A percentile compares a stretch with the other conserved stretches of the same genome.
Conservation (phyloP, 257 asterid species). For the Solanum neorickii region DNA sequence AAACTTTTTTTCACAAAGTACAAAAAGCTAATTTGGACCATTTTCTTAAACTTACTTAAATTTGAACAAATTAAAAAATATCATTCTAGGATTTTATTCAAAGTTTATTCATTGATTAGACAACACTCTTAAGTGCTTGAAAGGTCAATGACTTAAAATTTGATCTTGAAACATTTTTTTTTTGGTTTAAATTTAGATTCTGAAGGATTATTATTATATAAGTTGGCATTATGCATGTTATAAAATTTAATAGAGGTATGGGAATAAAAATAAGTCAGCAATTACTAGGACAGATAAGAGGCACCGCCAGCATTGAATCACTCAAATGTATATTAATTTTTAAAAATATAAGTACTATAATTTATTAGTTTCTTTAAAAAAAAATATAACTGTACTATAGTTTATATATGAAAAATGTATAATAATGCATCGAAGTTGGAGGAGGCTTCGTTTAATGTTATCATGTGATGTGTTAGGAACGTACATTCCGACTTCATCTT, state of each 20-base stretch:
- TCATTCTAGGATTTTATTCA: background rate
- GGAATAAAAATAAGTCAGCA: background rate
- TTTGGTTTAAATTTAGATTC: background rate
- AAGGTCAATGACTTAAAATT: background rate
- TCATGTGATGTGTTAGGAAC: background rate
- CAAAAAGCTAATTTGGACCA: background rate
- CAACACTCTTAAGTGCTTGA: background rate
- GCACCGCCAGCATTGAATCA: background rate
- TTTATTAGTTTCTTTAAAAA: background rate
- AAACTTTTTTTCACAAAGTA: background rate
- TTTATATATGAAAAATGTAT: background rate
- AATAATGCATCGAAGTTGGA: background rate
- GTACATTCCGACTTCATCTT: background rate
- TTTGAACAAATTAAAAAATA: background rate
- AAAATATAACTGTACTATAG: background rate
- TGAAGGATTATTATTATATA: background rate
- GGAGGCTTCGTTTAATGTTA: background rate
- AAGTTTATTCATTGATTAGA: background rate
- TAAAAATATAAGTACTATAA: background rate
- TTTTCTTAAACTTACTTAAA: background rate
- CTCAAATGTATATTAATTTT: background rate
- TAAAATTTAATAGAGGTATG: background rate
- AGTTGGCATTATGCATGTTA: background rate
- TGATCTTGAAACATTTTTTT: background rate
- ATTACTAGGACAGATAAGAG: background rate